Base-by-base conservation (phyloP, 345 rosid genomes). In the Populus davidiana region DNA sequence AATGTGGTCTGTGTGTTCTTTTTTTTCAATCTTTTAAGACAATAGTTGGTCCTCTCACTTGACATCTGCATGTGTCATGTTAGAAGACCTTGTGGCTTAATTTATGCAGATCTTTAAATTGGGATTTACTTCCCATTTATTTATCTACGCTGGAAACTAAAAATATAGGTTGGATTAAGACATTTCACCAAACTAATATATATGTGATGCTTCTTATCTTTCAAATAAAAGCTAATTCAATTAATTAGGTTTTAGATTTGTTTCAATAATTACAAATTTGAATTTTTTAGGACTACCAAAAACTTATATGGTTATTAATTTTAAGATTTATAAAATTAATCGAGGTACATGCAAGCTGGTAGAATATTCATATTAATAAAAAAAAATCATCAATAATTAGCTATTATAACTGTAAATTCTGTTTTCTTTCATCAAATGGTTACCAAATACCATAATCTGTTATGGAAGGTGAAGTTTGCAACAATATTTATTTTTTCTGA, bases 321-420 rank as follows among this genome's bases (percentile, higher is more conserved):
- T 31, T 0, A 31, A 0, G 2, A 2, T 0, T 0, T 31, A 0
- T 31, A 2, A 2, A 0, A 31, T 31, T 31, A 31, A 0, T 31
- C 0, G 33, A 31, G 3, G 3, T 31, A 2, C 33, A 0, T 2
- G 0, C 0, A 31, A 31, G 0, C 33, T 31, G 3, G 2, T 0
- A 0, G 2, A 31, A 31, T 2, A 31, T 0, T 0, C 31, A 31
- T 2, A 2, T 31, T 31, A 31, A 29, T 1, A 31, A 31, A 2
- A 31, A 27, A 31, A 31, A 59, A 59, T n/a, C 35, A 4, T 33
- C 36, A 4, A 33, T 59, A 59, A 23, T 59, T 59, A 59, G 5
- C 29, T 4, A 23, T 23, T n/a, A 23, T 9, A 14, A 59, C 18
- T 6, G 2, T 20, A 52, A 52, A 52, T 20, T 52, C 23, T 20